A percentile compares a stretch with the other conserved stretches of the same genome.
Evolutionary conservation across 768 basidiomycete species (phyloP).

Genomic region (Clitopilus hobsonii): DNA sequence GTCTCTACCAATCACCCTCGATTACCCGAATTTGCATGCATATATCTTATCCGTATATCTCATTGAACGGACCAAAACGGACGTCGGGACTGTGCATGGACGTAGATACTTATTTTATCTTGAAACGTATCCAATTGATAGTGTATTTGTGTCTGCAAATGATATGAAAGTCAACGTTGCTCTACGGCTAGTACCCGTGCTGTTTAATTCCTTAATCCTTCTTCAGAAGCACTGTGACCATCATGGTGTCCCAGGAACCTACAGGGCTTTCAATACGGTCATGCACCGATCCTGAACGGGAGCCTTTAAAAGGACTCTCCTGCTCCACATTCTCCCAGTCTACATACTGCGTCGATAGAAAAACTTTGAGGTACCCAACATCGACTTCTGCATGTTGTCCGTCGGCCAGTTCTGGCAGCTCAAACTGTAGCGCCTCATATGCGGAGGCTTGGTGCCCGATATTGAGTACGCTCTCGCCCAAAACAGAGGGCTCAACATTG

Average conservation of each 20-base stretch:
- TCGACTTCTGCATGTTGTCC: background rate
- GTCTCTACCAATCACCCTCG: background rate
- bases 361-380: background rate
- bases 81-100: slow-evolving; percentile 53
- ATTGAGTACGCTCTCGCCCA: background rate
- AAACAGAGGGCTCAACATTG: background rate
- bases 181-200: too few relatives aligned
- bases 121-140: slow-evolving; percentile 30
- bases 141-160: slow-evolving; percentile 9
- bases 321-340: background rate
- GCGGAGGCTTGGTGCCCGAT: background rate
- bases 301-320: background rate
- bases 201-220: too few relatives aligned
- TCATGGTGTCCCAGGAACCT: too few relatives aligned
- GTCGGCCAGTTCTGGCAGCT: background rate
- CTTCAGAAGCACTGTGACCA: too few relatives aligned
- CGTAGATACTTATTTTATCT: slow-evolving; percentile 46
- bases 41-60: slow-evolving; percentile 18
- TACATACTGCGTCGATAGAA: background rate
- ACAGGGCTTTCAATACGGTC: slow-evolving; percentile 1
- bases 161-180: too few relatives aligned
- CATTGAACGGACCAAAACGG: slow-evolving; percentile 19
- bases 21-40: slow-evolving; percentile 4
- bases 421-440: background rate
- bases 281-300: background rate